These are phyloP conservation scores for Bipolaris sorokiniana DNA, from an alignment of 2,329 filamentous ascomycete genomes.

Conservation along the genomic window DNA sequence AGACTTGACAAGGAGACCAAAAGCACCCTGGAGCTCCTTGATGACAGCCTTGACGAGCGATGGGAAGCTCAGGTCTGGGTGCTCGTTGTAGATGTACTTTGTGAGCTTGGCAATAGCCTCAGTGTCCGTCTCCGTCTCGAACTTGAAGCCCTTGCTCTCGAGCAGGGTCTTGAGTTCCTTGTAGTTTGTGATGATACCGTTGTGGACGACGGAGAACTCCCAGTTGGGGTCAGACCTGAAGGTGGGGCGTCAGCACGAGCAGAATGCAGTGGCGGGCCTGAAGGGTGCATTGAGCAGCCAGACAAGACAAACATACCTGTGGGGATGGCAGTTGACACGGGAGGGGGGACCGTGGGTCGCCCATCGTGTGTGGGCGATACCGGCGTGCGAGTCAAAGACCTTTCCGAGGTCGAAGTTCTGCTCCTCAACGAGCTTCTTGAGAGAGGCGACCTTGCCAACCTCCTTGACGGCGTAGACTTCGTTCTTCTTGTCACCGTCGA, in stretches of 20 bases:
- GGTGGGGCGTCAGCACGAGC: conserved; percentile 26
- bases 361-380: conserved; percentile 99
- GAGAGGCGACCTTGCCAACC: conserved; percentile 97
- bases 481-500: conserved; percentile 99
- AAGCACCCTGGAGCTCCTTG: conserved; percentile 96
- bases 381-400: conserved; percentile 96
- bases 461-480: conserved; percentile 98
- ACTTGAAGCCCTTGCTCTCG: conserved; percentile 92
- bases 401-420: conserved; percentile 84
- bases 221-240: conserved; percentile 86
- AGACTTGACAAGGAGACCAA: conserved; percentile 96
- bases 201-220: conserved; percentile 98
- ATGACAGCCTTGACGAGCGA: conserved; percentile 97
- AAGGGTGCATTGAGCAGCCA: neutral
- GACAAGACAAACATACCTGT: conserved; percentile 71
- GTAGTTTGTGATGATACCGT: conserved; percentile 99
- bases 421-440: conserved; percentile 89
- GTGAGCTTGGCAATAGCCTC: conserved; percentile 99
- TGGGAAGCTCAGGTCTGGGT: conserved; percentile 94
- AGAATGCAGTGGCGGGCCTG: neutral
- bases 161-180: conserved; percentile 97
- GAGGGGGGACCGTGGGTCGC: conserved; percentile 96
- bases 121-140: conserved; percentile 99
- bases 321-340: conserved; percentile 95
- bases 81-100: conserved; percentile 96